Conservation (phyloP, 2,329 filamentous ascomycete species). For the Aureobasidium melanogenum region DNA sequence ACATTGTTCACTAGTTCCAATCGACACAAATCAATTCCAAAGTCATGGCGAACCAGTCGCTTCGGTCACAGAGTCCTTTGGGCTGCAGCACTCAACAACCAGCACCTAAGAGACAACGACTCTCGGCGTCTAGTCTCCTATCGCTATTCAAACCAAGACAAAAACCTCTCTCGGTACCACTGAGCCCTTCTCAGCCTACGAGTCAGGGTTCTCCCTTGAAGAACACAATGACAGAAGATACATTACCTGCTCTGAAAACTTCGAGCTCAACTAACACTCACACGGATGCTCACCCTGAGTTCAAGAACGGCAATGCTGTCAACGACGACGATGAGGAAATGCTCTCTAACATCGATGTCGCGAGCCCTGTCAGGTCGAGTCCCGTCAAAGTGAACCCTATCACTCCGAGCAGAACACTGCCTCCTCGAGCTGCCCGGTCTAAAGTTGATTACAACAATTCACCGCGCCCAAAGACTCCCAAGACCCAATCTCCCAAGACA, state of each 20-base stretch:
- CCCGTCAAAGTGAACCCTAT: not conserved
- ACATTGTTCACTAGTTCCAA: not conserved
- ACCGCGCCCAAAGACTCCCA: slow-evolving; percentile 2
- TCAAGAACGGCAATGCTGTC: not conserved
- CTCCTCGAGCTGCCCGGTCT: slow-evolving; percentile 19
- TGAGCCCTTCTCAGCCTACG: not conserved
- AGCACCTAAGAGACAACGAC: not conserved
- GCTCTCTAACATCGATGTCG: slow-evolving; percentile 9
- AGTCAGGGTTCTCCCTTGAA: not conserved
- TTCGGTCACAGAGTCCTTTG: not conserved
- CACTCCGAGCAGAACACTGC: slow-evolving; percentile 15
- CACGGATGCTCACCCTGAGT: not conserved
- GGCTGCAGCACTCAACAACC: not conserved
- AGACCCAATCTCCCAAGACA: not conserved
- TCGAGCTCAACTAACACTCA: not conserved
- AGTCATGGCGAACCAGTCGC: not conserved
- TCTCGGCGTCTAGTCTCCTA: slow-evolving; percentile 2
- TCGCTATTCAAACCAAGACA: slow-evolving; percentile 11
- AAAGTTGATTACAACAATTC: slow-evolving; percentile 19
- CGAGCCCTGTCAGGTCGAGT: not conserved
- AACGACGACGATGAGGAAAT: slow-evolving; percentile 2
- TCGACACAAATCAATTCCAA: not conserved
- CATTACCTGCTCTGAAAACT: not conserved
- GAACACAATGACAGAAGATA: not conserved
- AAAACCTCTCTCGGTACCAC: not conserved